Conservation (phyloP, 768 basidiomycete genomes). For the Trametopsis cervina region DNA sequence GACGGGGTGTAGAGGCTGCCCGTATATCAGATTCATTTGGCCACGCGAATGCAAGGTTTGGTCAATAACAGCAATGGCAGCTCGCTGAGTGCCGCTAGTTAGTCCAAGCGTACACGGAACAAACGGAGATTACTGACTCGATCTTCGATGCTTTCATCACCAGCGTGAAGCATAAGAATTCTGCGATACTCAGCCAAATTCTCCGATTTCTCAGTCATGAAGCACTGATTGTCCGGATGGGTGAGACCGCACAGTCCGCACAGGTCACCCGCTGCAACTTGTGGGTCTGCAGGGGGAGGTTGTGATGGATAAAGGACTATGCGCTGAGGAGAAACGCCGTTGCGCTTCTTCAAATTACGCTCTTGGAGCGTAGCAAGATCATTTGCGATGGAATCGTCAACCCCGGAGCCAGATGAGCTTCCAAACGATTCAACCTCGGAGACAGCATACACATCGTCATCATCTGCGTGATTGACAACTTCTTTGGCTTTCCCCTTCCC, state of each 20-base stretch:
- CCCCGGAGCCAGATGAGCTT: constrained; percentile 7
- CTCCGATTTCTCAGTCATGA: constrained; percentile 58
- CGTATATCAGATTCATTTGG: constrained; percentile 45
- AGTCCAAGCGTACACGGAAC: constrained; percentile 2
- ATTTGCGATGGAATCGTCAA: not conserved
- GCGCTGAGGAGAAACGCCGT: not conserved
- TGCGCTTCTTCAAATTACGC: constrained; percentile 1
- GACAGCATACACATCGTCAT: constrained; percentile 25
- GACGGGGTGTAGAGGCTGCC: constrained; percentile 58
- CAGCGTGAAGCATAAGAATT: constrained; percentile 56
- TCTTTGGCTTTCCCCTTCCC: constrained; percentile 26
- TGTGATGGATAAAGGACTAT: constrained; percentile 7
- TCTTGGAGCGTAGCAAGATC: not conserved
- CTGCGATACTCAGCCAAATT: constrained; percentile 65
- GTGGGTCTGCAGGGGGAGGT: constrained; percentile 10
- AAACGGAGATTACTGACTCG: constrained; percentile 43
- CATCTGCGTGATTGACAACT: constrained; percentile 35
- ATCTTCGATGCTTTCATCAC: constrained; percentile 59
- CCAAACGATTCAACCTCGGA: constrained; percentile 16
- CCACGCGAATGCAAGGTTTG: constrained; percentile 51
- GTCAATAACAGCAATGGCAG: constrained; percentile 67
- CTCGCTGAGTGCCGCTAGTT: constrained; percentile 33
- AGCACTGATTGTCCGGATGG: constrained; percentile 48
- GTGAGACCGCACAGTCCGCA: constrained; percentile 59
- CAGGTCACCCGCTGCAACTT: not conserved